Base-by-base conservation (phyloP, 2,329 filamentous ascomycete genomes). In the Colletotrichum sp. region DNA sequence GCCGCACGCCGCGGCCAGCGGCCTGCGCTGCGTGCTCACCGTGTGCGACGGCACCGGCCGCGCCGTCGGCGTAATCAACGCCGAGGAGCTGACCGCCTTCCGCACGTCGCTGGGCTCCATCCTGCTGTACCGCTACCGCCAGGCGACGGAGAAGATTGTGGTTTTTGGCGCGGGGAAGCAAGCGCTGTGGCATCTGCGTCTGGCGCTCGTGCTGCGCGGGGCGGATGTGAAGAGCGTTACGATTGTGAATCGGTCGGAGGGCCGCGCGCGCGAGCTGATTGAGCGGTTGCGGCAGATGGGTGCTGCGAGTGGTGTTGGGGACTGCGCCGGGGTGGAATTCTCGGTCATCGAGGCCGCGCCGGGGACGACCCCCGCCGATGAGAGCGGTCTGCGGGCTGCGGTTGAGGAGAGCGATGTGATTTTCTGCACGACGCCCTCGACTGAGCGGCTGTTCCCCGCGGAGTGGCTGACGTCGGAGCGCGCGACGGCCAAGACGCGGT, bases 11-110 rank as follows among this genome's bases (percentile, higher is more conserved):
- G 32, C 73, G 24, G 61, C 78, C 13, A 68, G 64, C 66, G 76
- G 66, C 62, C 89, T 89, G 38, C 87, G 86, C 73, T 91, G 92
- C 70, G 89, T 77, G 13, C 72, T 77, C 24, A 75, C 75, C 28
- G 61, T 77, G 18, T 77, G 75, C 67, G 75, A 77, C 64, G 75
- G 71, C 34, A 71, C 72, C 21, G 75, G 75, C 13, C 84, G 87
- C n/a, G 90, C 91, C 1, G 88, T 90, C 21, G 93, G 90, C 2
- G 83, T 94, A 21, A 85, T 95, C 76, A 94, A 93, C 78, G 93
- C 93, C 0, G 91, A 91, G 73, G 93, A 94, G 78, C 84, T 94
- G 21, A 94, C 93, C 0, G 92, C 92, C 2, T 94, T 94, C 83
- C 89, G 93, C 61, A 94, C 93, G 0, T 91, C 93, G 0, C 85